These are phyloP conservation scores for Gnomoniopsis smithogilvyi DNA, from an alignment of 2,329 filamentous ascomycete genomes.

Conservation along the genomic window DNA sequence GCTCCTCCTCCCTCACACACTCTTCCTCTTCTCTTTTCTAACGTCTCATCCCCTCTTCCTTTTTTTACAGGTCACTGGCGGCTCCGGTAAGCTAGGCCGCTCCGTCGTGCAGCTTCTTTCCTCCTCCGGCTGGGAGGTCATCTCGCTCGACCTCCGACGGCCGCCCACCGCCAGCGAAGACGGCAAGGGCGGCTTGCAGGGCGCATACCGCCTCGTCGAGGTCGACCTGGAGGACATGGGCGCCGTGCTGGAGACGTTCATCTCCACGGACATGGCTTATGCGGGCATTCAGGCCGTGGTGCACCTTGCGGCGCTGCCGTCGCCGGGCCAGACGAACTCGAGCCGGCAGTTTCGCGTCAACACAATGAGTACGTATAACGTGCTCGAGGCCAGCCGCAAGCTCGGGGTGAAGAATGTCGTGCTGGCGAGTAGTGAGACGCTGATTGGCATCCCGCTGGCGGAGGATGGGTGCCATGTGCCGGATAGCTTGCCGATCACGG, in stretches of 20 bases:
- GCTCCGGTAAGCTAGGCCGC: conserved; percentile 15
- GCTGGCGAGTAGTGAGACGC: conserved; percentile 13
- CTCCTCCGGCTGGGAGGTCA: conserved; percentile 11
- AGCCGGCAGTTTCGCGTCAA: conserved; percentile 16
- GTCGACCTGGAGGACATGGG: conserved; percentile 18
- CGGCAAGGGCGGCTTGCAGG: conserved; percentile 15
- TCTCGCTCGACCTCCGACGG: conserved; percentile 14
- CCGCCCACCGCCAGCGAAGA: conserved; percentile 12
- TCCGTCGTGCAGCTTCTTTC: conserved; percentile 8
- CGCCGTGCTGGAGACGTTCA: conserved; percentile 12
- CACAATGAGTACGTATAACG: conserved; percentile 18
- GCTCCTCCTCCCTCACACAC: background rate
- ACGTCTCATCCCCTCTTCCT: background rate
- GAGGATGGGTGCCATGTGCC: conserved; percentile 16
- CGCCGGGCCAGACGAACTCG: conserved; percentile 14
- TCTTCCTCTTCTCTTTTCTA: background rate
- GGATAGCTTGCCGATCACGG: conserved; percentile 9
- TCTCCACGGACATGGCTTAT: conserved; percentile 15
- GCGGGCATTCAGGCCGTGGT: conserved; percentile 13
- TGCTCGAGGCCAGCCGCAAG: conserved; percentile 16
- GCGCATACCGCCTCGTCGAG: conserved; percentile 17
- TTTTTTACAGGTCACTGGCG: conserved; percentile 15
- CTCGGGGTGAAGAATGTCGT: conserved; percentile 14
- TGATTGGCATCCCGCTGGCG: conserved; percentile 17
- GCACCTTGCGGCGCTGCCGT: conserved; percentile 15